These are phyloP conservation scores for Carex parvula DNA, from an alignment of 176 grass and related monocot genomes.

Conservation along the genomic window DNA sequence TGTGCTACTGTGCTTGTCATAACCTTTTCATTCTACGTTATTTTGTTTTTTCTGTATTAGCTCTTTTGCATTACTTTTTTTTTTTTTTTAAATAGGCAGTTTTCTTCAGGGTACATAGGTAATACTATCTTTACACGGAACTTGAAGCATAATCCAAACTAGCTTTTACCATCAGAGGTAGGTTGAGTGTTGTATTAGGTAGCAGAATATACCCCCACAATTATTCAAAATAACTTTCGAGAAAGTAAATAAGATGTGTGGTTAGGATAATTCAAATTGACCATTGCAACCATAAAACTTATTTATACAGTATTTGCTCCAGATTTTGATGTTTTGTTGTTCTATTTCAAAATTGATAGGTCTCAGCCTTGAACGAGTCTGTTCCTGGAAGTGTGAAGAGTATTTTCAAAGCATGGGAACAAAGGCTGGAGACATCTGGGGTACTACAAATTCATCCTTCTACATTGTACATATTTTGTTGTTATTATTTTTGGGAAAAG, in stretches of 20 bases:
- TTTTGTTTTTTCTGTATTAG: neutral
- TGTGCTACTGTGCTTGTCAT: neutral
- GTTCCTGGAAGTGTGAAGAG: conserved; percentile 78
- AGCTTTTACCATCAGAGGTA: neutral
- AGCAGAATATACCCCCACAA: neutral
- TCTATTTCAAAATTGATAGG: conserved; percentile 30
- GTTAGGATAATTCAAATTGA: neutral
- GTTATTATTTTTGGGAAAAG: neutral
- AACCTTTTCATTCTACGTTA: neutral
- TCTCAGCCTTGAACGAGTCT: conserved; percentile 83
- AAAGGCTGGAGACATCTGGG: conserved; percentile 78
- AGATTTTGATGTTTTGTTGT: neutral
- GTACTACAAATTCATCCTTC: conserved; percentile 27
- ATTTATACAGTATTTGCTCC: neutral
- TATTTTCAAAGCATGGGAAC: conserved; percentile 87
- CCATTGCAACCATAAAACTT: neutral
- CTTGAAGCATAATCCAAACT: neutral
- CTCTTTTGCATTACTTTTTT: neutral
- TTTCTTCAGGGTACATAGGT: neutral
- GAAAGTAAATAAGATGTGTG: neutral
- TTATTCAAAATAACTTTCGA: neutral
- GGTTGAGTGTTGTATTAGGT: neutral
- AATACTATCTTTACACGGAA: neutral
- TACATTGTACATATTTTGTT: neutral
- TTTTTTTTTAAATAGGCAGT: neutral